Conservation (phyloP, 2,329 filamentous ascomycete genomes). For the Paracorniculantispora psalliotae region DNA sequence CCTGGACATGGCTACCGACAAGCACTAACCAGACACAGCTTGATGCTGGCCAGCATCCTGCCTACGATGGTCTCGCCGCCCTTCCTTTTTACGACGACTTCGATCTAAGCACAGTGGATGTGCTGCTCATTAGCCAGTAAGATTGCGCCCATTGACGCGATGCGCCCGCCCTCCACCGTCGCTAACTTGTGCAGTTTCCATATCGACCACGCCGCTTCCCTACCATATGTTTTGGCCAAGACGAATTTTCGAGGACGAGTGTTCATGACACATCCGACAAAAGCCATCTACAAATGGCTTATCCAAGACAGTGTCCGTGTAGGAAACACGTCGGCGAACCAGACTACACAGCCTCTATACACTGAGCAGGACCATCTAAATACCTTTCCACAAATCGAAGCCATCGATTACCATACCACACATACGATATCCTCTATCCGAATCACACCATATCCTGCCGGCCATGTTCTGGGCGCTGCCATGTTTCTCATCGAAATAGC, state of each 20-base stretch:
- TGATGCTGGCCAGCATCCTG: constrained; percentile 94
- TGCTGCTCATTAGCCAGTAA: constrained; percentile 99
- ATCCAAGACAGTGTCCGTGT: constrained; percentile 96
- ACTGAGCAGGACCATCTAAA: constrained; percentile 93
- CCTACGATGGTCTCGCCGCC: constrained; percentile 87
- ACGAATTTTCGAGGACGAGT: constrained; percentile 95
- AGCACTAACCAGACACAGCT: constrained; percentile 50
- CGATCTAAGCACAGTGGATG: constrained; percentile 92
- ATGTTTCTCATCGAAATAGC: constrained; percentile 99
- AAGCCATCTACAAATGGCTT: constrained; percentile 99
- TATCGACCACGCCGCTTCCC: constrained; percentile 95
- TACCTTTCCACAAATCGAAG: constrained; percentile 90
- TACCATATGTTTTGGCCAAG: constrained; percentile 95
- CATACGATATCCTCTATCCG: constrained; percentile 95
- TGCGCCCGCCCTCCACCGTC: no score
- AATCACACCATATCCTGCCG: constrained; percentile 94
- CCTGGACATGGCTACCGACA: neutral
- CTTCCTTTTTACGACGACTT: constrained; percentile 98
- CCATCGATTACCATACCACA: constrained; percentile 96
- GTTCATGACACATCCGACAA: constrained; percentile 99
- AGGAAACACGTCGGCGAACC: constrained; percentile 62
- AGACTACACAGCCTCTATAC: constrained; percentile 72
- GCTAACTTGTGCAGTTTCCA: constrained; percentile 69
- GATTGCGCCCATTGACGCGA: constrained; percentile 34
- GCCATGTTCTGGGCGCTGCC: constrained; percentile 94